These are phyloP conservation scores for Didymella pinodella DNA, from an alignment of 2,329 filamentous ascomycete genomes.

Conservation along the genomic window DNA sequence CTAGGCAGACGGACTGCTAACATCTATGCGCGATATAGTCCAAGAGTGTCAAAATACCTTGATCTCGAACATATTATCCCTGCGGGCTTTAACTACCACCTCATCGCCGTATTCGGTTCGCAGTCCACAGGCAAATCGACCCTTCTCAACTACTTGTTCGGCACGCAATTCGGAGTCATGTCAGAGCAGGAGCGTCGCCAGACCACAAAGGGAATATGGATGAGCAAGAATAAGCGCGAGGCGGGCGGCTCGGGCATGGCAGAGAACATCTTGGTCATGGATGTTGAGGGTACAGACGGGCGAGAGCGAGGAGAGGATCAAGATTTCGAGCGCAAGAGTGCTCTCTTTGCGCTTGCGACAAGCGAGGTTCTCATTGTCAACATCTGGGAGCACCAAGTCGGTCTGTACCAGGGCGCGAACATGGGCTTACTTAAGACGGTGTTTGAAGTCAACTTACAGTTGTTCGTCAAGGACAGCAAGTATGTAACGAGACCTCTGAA, in stretches of 20 bases:
- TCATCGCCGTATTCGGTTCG: constrained; percentile 98
- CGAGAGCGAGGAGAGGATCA: constrained; percentile 97
- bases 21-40: constrained; percentile 58
- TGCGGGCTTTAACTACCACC: constrained; percentile 97
- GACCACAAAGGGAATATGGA: constrained; percentile 99
- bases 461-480: constrained; percentile 96
- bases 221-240: constrained; percentile 90
- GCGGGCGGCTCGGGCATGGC: constrained; percentile 72
- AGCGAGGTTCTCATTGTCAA: constrained; percentile 98
- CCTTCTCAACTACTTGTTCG: constrained; percentile 92
- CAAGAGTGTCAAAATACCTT: constrained; percentile 82
- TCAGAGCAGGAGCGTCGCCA: constrained; percentile 91
- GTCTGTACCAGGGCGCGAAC: constrained; percentile 96
- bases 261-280: constrained; percentile 98
- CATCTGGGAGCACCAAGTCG: constrained; percentile 99
- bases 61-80: constrained; percentile 79
- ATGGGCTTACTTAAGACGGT: constrained; percentile 99
- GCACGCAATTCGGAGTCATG: constrained; percentile 97
- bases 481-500: constrained; percentile 55
- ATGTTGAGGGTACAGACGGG: constrained; percentile 97
- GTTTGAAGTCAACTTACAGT: constrained; percentile 96
- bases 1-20: constrained; percentile 30
- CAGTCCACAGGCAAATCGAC: constrained; percentile 99
- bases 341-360: constrained; percentile 93
- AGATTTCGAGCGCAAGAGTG: constrained; percentile 98